Base-by-base conservation (phyloP, 495 filamentous ascomycete species). In the Penicillium maclennaniae region DNA sequence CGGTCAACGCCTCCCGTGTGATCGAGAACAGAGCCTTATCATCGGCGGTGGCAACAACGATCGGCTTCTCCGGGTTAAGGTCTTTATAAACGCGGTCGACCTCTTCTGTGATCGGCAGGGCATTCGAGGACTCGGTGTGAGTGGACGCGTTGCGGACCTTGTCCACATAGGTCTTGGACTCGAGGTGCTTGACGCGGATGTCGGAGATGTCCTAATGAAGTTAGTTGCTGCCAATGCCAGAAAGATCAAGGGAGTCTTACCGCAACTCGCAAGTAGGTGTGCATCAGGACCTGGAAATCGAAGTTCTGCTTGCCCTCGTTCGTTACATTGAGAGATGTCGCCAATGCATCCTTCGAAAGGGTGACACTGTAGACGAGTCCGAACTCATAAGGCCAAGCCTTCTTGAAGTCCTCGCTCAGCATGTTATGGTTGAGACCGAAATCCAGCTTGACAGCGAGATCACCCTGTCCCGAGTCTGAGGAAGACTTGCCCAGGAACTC, bases 301-400 rank as follows among this genome's bases (percentile, higher is more conserved):
- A 91, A 93, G 55, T 85, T 81, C 75, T 83, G 69, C 16, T 78
- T 70, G 25, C 89, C 92, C 58, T 76, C 66, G 64, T 99, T 99
- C 61, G 87, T 85, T 47, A 97, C 87, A 56, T 90, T 87, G 43
- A 99, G 74, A 56, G 83, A 86, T 12, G 93, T 97, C 63, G 83
- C 84, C 68, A 97, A 72, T 26, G 82, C 81, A 14, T 85, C 85
- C 57, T 78, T 81, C 41, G 78, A 83, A 42, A 99, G 75, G 6
- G 86, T 96, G 53, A 99, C 91, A 50, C 84, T 90, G 76, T 97
- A 99, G 46, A 96, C 90, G 45, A 96, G 75, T 15, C 85, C 87
- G 62, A 99, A 99, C 45, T 84, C 81, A 64, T 85, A 88, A 10
- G 88, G 84, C 89, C 92, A 97, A 16, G 79, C 72, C 55, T 79